Evolutionary conservation across 1,284 basidiomycete genomes (phyloP).

Genomic region (Sanghuangporus sanghuang): DNA sequence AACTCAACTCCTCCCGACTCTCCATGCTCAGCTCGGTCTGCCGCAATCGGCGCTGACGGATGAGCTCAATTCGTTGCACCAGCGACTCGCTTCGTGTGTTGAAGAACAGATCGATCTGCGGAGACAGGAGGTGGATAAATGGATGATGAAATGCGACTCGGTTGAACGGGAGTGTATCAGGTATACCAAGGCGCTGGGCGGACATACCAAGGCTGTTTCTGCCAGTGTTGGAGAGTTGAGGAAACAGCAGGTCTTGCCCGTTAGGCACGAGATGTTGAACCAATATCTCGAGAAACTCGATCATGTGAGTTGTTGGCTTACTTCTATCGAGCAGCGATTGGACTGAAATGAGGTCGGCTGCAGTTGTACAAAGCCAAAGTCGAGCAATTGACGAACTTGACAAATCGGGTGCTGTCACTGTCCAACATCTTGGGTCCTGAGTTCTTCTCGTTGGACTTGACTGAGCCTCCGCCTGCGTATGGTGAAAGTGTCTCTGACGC

Average conservation of each 20-base stretch:
- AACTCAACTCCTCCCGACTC: constrained; percentile 66
- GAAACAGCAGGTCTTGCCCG: constrained; percentile 57
- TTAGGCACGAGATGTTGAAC: constrained; percentile 57
- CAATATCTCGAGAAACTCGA: constrained; percentile 69
- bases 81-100: constrained; percentile 62
- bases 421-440: constrained; percentile 54
- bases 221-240: constrained; percentile 55
- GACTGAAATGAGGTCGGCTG: background rate
- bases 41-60: constrained; percentile 70
- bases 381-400: constrained; percentile 65
- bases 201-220: constrained; percentile 58
- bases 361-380: constrained; percentile 76
- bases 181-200: constrained; percentile 64
- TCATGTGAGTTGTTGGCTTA: constrained; percentile 45
- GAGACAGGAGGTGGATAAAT: constrained; percentile 63
- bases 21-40: constrained; percentile 66
- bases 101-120: constrained; percentile 63
- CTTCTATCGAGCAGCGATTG: background rate
- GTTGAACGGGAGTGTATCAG: constrained; percentile 59
- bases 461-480: constrained; percentile 39
- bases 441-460: constrained; percentile 55
- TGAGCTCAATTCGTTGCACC: constrained; percentile 60
- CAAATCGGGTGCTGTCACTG: constrained; percentile 53
- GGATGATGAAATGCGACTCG: constrained; percentile 57
- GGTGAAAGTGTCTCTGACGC: constrained; percentile 35